Evolutionary conservation across 164 flowering plant species (phyloP), one percentile per base, ranked within the genome.

Genomic region (Vitis amurensis): DNA sequence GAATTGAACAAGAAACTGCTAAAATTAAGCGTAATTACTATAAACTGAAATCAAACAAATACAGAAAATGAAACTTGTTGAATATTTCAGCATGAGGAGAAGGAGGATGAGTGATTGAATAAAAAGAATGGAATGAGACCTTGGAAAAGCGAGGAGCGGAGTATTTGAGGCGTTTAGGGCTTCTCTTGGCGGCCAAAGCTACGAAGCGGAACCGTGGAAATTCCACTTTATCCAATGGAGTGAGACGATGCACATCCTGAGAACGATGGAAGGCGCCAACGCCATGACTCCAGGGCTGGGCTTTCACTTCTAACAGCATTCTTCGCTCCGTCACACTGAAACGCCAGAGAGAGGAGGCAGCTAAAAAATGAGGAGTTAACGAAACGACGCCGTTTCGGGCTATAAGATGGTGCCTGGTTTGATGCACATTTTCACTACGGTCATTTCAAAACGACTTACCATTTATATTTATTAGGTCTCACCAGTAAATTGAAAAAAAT

Each of bases 161-260:
- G 83, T 91, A 93, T 68, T 93, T 93, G 79, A 93, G 91, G 63
- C 98, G 97, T 75, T 93, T 93, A 56, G 97, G 97, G 79, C 82
- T 93, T 73, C 84, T 81, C 77, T 91, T 93, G 9, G 73, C 85
- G 3, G 87, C 77, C 64, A 81, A 29, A 0, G 83, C 66, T 8
- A 75, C 50, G 60, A 80, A 71, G 19, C 68, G 77, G 27, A 59
- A 9, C n/a, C 72, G 74, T 4, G 75, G 66, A 14, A 74, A 56
- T 14, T 50, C 73, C 52, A 64, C 11, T 11, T 15, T 52, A 15
- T 16, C n/a, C 60, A 69, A 31, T 16, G 58, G 31, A 9, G 51
- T 50, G 16, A 50, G 59, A 31, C n/a, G 63, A 9, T 4, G 64
- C 44, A 37, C 44, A 37, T 37, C 44, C 44, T 3, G 44, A 37